Base-by-base conservation (phyloP, 2,329 filamentous ascomycete species). In the Diaporthe eres region DNA sequence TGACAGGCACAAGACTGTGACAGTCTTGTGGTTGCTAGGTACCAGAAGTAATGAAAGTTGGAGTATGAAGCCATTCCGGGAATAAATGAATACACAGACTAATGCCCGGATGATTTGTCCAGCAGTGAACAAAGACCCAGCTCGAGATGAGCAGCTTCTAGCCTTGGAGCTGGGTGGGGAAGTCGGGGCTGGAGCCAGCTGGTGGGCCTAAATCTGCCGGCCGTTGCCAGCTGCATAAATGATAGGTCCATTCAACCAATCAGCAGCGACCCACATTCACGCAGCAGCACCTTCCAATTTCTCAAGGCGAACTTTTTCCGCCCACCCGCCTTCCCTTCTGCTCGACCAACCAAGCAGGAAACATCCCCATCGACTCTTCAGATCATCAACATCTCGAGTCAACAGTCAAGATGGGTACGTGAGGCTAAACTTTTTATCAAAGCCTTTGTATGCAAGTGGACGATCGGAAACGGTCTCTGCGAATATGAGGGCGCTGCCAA, bases 371-470 rank as follows among this genome's bases (percentile, higher is more conserved):
- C 83, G 82, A 84, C 80, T 82, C 80, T 79, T 39, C 76, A 77
- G 79, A 80, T 80, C 75, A 67, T 73, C 78, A 77, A 81, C 77
- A 82, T 79, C 76, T 77, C 79, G 79, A 84, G 84, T 83, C 84
- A 75, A 83, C 82, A 88, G 87, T 86, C 88, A 90, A 87, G 86
- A 91, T 91, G 90, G 90, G 90, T 91, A 91, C 87, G 90, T 89
- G 88, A 84, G 80, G 82, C 83, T 81, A 70, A 63, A 82, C 82
- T 81, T 83, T 81, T 80, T 58, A 71, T 68, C 55, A 81, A 81
- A 84, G 83, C 83, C 83, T 84, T 83, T 83, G 87, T 88, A 84
- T 89, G 87, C 87, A 86, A 89, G 87, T 89, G 87, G 87, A 84
- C 25, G 44, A 71, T 71, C 72, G 74, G 71, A 70, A 71, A 74